Conservation (phyloP, 306 rosid species). For the Vigna unguiculata region DNA sequence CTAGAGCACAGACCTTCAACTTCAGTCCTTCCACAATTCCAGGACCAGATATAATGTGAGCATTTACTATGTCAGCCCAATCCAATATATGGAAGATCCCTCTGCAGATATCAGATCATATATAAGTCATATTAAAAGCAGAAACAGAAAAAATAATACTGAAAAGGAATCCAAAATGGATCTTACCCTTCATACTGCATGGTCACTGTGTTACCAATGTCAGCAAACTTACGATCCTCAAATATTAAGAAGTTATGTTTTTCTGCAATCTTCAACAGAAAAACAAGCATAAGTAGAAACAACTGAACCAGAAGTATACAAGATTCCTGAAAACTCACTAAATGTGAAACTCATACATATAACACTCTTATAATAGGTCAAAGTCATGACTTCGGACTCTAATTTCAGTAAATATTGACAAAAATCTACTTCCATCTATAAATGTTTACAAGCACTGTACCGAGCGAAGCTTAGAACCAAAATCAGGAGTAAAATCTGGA, state of each 20-base stretch:
- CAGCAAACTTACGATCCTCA: constrained; percentile 95
- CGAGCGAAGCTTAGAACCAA: constrained; percentile 78
- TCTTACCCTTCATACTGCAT: constrained; percentile 95
- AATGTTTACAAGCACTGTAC: constrained; percentile 50
- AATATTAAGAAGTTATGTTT: constrained; percentile 88
- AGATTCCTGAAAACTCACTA: constrained; percentile 12
- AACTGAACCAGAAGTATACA: constrained; percentile 24
- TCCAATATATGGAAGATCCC: constrained; percentile 91
- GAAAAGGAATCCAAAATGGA: constrained; percentile 17
- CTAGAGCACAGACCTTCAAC: constrained; percentile 62
- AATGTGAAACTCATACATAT: constrained; percentile 11
- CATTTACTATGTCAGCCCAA: constrained; percentile 96
- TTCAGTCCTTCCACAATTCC: constrained; percentile 92
- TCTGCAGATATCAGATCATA: constrained; percentile 53
- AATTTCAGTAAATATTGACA: constrained; percentile 17
- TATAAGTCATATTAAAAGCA: constrained; percentile 26
- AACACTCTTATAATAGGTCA: constrained; percentile 20
- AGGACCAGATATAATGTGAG: constrained; percentile 96
- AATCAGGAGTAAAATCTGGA: constrained; percentile 87
- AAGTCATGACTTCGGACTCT: background rate
- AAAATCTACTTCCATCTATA: constrained; percentile 8
- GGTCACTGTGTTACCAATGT: constrained; percentile 89
- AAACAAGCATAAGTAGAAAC: constrained; percentile 19
- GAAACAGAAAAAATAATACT: constrained; percentile 25
- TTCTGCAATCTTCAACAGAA: constrained; percentile 75